Evolutionary conservation across 179 eudicot genomes (phyloP), one percentile per base, ranked within the genome.

Genomic region (Heliamphora pulchella): DNA sequence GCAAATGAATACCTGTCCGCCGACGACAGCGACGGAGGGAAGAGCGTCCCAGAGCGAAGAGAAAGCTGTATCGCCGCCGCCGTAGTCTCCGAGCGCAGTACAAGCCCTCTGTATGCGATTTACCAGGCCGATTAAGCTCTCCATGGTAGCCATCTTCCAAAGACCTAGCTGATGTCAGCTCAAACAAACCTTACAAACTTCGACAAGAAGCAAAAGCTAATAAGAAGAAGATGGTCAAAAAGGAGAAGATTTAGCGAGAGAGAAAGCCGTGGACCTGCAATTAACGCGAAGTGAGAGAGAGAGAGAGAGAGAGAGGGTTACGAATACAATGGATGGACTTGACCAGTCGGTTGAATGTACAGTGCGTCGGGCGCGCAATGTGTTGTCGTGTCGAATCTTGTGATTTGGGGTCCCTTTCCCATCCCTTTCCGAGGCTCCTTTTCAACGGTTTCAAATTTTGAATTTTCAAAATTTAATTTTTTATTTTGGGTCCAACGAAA

Each of bases 31-130:
- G 54, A 94, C 98, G 46, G 98, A 89, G 75, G 99, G 98, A 50
- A 94, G 98, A 80, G 98, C 96, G 65, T 96, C 98, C 98, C 98
- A 92, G 58, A 92, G 92, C 68, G 98, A 90, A 6, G 92, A 88
- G 62, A 89, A 84, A 39, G 91, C 80, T 57, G 78, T 77, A 59
- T 83, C 82, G 58, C 78, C 97, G 53, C 98, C 98, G 13, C 98
- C 98, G 79, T 92, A 87, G 80, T 95, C 98, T 0, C 98, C 98
- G 18, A 94, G 92, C 18, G 93, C 92, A 53, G 97, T 95, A 78
- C 97, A 93, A 4, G 98, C 97, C 63, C 89, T 81, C 84, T 94
- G 98, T 20, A 93, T 95, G 67, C 92, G 86, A 81, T 95, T 95
- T 0, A 95, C 98, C 14, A 95, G 73, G 2, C 97, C 98, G 10